Base-by-base conservation (phyloP, 2,329 filamentous ascomycete species). In the Dothiorella sarmentorum region DNA sequence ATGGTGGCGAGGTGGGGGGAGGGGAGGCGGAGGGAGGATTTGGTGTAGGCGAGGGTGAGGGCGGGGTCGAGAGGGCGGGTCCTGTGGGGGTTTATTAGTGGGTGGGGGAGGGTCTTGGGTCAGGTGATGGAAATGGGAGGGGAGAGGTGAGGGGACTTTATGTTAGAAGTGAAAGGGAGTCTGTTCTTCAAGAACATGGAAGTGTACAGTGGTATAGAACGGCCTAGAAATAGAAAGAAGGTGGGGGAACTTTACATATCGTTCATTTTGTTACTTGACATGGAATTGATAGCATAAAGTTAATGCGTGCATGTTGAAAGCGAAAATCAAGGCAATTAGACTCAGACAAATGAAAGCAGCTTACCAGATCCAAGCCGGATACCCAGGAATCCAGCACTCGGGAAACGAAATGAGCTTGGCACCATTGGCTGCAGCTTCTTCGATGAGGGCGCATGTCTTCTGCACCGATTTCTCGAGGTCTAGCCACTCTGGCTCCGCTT, bases 401-500 rank as follows among this genome's bases (percentile, higher is more conserved):
- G 78, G 77, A 43, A 80, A 81, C 0, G 69, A 65, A 3, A 87
- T 67, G 2, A 87, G 70, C 47, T 83, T 76, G 2, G 82, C 82
- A 0, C 79, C 80, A 40, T 80, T 77, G 4, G 69, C 61, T 0
- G 80, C 80, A 0, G 85, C 85, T 63, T 83, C 78, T 35, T 75
- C 69, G 62, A 87, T 85, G 55, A 86, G 73, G 0, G 70, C 66
- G 63, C 81, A 80, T 4, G 84, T 85, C 67, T 87, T 87, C 2
- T 75, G 66, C 1, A 86, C 79, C 2, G 78, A 75, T 0, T 68
- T 79, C 6, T 78, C 71, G 3, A 87, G 76, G 63, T 87, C 80
- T 7, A 87, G 74, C 83, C 84, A 87, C 1, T 74, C 77, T 0
- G 84, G 83, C 68, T 87, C 84, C 6, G 79, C 77, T 64, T 87